These are phyloP conservation scores for Acmispon strigosus DNA, from an alignment of 306 rosid species.

Conservation along the genomic window DNA sequence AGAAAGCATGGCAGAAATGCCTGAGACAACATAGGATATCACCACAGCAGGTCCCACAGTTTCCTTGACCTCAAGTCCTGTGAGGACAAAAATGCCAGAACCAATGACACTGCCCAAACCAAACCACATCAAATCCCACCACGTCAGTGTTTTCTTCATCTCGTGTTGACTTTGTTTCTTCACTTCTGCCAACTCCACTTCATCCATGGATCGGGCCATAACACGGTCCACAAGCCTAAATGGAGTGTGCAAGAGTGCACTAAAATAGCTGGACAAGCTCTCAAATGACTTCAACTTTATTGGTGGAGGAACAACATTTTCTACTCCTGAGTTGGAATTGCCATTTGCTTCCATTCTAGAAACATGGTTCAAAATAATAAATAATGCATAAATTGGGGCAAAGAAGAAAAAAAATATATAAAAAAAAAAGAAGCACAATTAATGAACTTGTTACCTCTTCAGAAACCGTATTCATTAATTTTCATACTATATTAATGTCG, in stretches of 20 bases:
- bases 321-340: not conserved
- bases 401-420: not conserved
- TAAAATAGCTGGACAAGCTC: not conserved
- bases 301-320: not conserved
- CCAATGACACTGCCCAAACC: slow-evolving; percentile 76
- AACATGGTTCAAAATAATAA: not conserved
- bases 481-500: no score
- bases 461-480: no score
- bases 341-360: slow-evolving; percentile 22
- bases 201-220: slow-evolving; percentile 19
- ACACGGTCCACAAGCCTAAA: slow-evolving; percentile 9
- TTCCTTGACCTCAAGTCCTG: slow-evolving; percentile 41
- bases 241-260: slow-evolving; percentile 21
- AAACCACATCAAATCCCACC: slow-evolving; percentile 67
- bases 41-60: slow-evolving; percentile 66
- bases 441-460: no score
- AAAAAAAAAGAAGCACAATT: no score
- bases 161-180: slow-evolving; percentile 26
- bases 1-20: slow-evolving; percentile 68
- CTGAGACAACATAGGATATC: slow-evolving; percentile 50
- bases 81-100: slow-evolving; percentile 66
- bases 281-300: slow-evolving; percentile 22
- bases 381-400: not conserved
- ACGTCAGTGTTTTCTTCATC: slow-evolving; percentile 42
- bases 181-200: slow-evolving; percentile 26